Percentiles rank a stretch among this genome's conserved stretches.
Conservation (phyloP, 208 protist genomes). For the Leishmania aethiopica region DNA sequence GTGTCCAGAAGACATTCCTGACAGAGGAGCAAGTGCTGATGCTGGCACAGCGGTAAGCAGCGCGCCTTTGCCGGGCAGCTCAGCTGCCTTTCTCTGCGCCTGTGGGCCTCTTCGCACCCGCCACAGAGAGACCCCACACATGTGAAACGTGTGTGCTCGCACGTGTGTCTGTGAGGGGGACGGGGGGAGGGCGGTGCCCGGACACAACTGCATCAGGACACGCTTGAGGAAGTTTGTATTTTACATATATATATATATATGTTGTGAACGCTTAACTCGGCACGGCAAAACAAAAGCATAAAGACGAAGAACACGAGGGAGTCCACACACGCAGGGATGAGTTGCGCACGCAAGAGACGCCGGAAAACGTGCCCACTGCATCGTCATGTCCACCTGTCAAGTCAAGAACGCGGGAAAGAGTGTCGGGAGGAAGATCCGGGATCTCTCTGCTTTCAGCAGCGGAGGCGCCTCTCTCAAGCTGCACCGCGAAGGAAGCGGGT, state of each 20-base stretch:
- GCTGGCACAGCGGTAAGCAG: constrained; percentile 20
- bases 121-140: background rate
- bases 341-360: background rate
- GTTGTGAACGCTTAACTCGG: background rate
- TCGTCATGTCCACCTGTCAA: background rate
- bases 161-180: constrained; percentile 1
- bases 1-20: constrained; percentile 57
- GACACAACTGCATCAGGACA: background rate
- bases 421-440: too few relatives aligned
- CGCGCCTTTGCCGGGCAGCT: background rate
- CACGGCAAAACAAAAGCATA: background rate
- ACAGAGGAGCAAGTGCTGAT: constrained; percentile 58
- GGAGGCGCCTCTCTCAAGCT: background rate
- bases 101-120: background rate
- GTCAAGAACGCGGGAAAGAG: background rate
- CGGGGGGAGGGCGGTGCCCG: background rate
- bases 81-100: background rate
- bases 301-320: background rate
- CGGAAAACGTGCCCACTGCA: background rate
- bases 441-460: background rate
- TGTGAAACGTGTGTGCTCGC: background rate
- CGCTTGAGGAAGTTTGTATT: background rate
- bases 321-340: background rate
- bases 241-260: too few relatives aligned
- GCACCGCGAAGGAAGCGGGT: background rate